Evolutionary conservation across 345 rosid species (phyloP), one percentile per base, ranked within the genome.

Genomic region (Brassica incana): DNA sequence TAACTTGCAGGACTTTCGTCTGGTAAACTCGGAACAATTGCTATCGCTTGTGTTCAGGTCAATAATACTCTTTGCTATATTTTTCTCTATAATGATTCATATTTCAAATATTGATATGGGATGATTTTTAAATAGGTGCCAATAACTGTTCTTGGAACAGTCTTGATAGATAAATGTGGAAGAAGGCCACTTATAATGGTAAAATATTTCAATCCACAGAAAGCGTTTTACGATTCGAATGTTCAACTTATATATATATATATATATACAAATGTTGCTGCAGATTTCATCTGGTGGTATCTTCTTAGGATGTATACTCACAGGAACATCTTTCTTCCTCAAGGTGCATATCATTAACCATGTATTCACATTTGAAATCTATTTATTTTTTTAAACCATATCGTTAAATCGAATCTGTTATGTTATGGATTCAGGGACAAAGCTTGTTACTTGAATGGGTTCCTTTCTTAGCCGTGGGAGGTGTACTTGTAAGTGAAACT

Each of bases 111-210:
- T 3, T 67, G 23, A 38, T 3, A 65, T 35, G 1, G 3, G 30
- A 58, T 73, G 15, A 5, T 43, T 9, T 25, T 14, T 14, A 4
- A 23, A 71, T 80, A 91, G 94, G 94, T 95, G 62, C 99, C 97
- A 0, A 83, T 95, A 67, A 91, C 97, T 60, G 54, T 90, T 63
- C 58, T 86, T 45, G 99, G 99, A 77, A 95, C 97, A 71, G 11
- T 90, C 27, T 75, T 91, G 77, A 87, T 91, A 76, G 99, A 95
- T 82, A 91, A 74, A 72, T 81, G 87, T 50, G 99, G 97, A 81
- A 90, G 99, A 87, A 85, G 93, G 52, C 97, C 97, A 67, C 90
- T 95, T n/a, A 86, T 91, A 11, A 89, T 94, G 98, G 98, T 93
- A 85, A 66, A 43, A 11, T 48, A 10, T 8, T 62, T 45, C 7